Percentiles rank a stretch among this genome's conserved stretches.
These are phyloP conservation scores for Prinsepia uniflora DNA, from an alignment of 306 rosid genomes.

Conservation along the genomic window DNA sequence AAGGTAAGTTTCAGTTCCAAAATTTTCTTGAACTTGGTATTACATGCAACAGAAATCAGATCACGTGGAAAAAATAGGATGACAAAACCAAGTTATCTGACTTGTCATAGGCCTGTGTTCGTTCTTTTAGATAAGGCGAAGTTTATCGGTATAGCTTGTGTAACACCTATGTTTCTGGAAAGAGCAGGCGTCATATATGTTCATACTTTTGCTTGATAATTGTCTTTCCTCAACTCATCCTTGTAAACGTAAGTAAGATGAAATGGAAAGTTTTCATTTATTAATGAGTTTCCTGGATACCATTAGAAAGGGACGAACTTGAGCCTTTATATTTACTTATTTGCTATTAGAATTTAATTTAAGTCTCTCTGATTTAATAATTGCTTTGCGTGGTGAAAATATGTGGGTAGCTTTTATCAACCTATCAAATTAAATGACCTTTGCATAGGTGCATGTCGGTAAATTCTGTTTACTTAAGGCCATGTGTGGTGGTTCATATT, in stretches of 20 bases:
- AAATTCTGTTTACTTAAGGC: no score
- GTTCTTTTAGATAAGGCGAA: background rate
- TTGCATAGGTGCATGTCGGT: no score
- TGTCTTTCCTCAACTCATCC: background rate
- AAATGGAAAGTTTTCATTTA: background rate
- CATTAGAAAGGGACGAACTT: background rate
- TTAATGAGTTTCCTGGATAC: background rate
- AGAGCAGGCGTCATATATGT: background rate
- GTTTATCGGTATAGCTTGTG: background rate
- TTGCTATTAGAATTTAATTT: no score
- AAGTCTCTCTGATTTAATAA: no score
- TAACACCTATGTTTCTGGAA: background rate
- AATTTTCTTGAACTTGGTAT: background rate
- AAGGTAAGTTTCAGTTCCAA: conserved; percentile 31
- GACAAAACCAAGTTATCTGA: background rate
- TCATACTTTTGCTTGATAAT: background rate
- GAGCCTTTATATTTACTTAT: background rate
- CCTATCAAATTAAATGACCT: no score
- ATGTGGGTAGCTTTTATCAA: no score
- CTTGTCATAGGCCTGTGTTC: background rate
- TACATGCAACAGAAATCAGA: background rate
- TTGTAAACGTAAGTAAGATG: background rate
- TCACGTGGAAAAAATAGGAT: background rate
- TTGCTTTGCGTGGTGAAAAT: no score
- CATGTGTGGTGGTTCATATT: no score